A percentile compares a stretch with the other conserved stretches of the same genome.
These are phyloP conservation scores for Massospora cicadina DNA, from an alignment of 371 early-diverging fungal species.

Conservation along the genomic window DNA sequence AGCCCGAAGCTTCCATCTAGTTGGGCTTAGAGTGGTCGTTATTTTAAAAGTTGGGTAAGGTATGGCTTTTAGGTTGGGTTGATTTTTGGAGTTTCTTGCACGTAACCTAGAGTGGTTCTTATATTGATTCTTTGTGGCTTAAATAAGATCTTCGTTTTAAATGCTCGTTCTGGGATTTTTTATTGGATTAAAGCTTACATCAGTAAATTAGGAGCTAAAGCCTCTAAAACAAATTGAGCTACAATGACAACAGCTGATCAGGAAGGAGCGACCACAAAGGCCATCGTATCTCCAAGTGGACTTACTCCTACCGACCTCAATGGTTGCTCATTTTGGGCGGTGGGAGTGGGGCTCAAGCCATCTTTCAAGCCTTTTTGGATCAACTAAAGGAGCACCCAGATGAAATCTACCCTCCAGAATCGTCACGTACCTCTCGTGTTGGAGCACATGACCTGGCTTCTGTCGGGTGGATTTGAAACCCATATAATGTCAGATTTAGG, in stretches of 20 bases:
- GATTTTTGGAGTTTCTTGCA: background rate
- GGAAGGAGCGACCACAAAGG: background rate
- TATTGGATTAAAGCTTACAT: background rate
- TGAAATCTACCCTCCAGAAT: background rate
- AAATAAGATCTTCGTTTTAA: too few species aligned
- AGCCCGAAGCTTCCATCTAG: background rate
- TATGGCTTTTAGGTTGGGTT: background rate
- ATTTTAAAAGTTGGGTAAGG: background rate
- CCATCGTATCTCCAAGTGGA: background rate
- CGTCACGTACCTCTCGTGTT: background rate
- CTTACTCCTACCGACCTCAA: background rate
- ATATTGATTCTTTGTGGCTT: background rate
- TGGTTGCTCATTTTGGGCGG: slow-evolving; percentile 2
- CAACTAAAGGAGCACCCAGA: background rate
- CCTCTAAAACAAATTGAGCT: background rate
- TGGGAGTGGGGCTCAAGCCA: background rate
- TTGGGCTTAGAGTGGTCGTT: background rate
- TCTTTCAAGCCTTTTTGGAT: background rate
- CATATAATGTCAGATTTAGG: background rate
- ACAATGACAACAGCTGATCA: background rate
- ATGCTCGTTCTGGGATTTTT: background rate
- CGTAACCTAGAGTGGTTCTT: background rate
- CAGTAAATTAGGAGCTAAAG: background rate
- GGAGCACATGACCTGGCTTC: background rate
- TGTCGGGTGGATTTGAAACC: background rate